Evolutionary conservation across 805 yeast genomes (phyloP), one percentile per base, ranked within the genome.

Genomic region (Candida nitratophila): DNA sequence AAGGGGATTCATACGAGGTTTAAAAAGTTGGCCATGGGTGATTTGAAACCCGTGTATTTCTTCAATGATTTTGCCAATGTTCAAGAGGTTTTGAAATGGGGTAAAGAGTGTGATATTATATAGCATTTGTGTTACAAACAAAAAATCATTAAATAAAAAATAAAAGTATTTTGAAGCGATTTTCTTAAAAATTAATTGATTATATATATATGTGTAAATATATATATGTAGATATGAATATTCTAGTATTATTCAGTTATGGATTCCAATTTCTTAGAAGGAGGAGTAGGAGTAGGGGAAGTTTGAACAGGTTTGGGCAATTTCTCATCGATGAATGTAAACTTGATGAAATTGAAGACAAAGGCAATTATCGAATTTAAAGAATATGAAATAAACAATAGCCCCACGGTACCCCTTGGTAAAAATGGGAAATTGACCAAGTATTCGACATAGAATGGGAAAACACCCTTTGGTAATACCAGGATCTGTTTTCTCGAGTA

Each of bases 341-440:
- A 31, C 34, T 47, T 49, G 26, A 61, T 17, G 20, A 63, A 49
- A 44, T 59, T 57, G 24, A 56, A 56, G 12, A 61, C 44, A 7
- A 59, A 51, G 44, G 47, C 33, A 35, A 59, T 39, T 19, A 61
- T 44, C 24, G 51, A 47, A 21, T 56, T 54, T 15, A 60, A 37
- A 37, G 71, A 63, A 52, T 69, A 74, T 61, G 75, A 69, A 86
- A 83, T 79, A 5, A 70, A 63, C 7, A 77, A 69, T 38, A 77
- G 70, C 1, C 87, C 84, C 17, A 83, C 68, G 0, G 83, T 73
- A 12, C 88, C 87, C 17, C 63, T 57, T 1, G 76, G 73, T n/a
- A 82, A 73, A 42, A 77, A 74, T 1, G 90, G 88, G 39, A 83
- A 64, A n/a, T 85, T 73, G 40, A 85, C 47, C 24, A 54, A 35